Percentiles rank a stretch among this genome's conserved stretches.
These are phyloP conservation scores for Petunia secreta DNA, from an alignment of 257 asterid species.

Conservation along the genomic window DNA sequence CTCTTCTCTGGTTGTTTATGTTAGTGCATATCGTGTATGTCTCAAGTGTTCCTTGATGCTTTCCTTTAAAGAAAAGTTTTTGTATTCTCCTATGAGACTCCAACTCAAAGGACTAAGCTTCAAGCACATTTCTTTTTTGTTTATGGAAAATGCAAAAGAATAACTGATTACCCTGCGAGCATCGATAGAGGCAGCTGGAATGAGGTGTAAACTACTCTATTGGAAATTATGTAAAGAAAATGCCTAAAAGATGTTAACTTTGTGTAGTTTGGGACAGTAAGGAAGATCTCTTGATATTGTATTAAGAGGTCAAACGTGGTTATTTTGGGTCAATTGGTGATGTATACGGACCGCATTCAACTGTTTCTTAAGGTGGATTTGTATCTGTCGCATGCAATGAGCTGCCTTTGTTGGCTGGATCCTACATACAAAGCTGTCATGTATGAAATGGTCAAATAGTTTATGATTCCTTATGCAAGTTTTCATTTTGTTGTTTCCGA, in stretches of 20 bases:
- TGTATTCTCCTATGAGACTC: background rate
- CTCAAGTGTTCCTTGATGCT: conserved; percentile 9
- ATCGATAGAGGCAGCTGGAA: background rate
- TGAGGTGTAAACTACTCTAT: background rate
- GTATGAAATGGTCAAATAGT: background rate
- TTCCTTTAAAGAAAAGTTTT: background rate
- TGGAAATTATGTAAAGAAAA: background rate
- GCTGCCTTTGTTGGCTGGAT: conserved; percentile 2
- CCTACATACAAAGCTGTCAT: background rate
- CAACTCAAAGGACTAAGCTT: conserved; percentile 10
- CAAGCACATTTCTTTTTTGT: conserved; percentile 13
- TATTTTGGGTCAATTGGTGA: conserved; percentile 18
- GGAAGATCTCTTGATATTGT: background rate
- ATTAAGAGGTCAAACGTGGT: conserved; percentile 9
- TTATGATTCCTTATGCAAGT: background rate
- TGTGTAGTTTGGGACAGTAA: conserved; percentile 16
- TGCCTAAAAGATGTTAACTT: background rate
- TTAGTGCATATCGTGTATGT: background rate
- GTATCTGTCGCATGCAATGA: background rate
- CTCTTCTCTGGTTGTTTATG: conserved; percentile 11
- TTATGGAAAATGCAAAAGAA: background rate
- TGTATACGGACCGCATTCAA: conserved; percentile 12
- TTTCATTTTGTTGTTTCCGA: background rate
- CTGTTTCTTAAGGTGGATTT: conserved; percentile 15
- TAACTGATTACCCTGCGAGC: conserved; percentile 1